Conservation (phyloP, 176 grass and related monocot genomes). For the Metroxylon sagu region DNA sequence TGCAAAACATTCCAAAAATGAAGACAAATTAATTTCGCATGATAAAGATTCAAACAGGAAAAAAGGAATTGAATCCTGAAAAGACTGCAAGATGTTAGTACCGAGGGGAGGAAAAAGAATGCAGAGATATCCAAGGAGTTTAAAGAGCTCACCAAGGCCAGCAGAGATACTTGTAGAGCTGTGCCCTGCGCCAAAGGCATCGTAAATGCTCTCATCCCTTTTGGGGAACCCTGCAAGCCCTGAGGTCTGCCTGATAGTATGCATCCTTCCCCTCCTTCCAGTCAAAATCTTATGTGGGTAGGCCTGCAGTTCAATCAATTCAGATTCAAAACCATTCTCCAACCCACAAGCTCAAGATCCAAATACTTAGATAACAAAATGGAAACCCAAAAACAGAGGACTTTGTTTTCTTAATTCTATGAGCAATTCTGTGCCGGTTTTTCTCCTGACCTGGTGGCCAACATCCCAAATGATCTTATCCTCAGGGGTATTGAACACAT, state of each 20-base stretch:
- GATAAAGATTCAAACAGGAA: too few species aligned
- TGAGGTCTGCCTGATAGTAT: slow-evolving; percentile 77
- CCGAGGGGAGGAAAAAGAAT: neutral
- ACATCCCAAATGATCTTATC: slow-evolving; percentile 99
- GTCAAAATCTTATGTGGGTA: slow-evolving; percentile 98
- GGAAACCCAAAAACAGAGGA: too few species aligned
- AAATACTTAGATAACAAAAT: too few species aligned
- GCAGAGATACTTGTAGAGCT: slow-evolving; percentile 97
- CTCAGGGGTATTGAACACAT: slow-evolving; percentile 79
- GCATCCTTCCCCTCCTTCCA: slow-evolving; percentile 73
- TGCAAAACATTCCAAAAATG: neutral
- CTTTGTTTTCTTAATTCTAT: too few species aligned
- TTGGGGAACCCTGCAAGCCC: slow-evolving; percentile 92
- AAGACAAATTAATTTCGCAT: too few species aligned
- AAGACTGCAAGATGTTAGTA: too few species aligned
- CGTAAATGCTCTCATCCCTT: slow-evolving; percentile 87
- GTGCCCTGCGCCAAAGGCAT: slow-evolving; percentile 83
- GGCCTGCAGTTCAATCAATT: slow-evolving; percentile 9
- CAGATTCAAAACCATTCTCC: too few species aligned
- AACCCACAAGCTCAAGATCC: too few species aligned
- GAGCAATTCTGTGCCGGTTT: neutral
- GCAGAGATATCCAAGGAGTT: neutral
- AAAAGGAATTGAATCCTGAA: too few species aligned
- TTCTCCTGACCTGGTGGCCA: slow-evolving; percentile 53
- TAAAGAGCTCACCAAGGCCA: slow-evolving; percentile 34